These are phyloP conservation scores for Alternaria consortialis DNA, from an alignment of 2,329 filamentous ascomycete genomes.

Conservation along the genomic window DNA sequence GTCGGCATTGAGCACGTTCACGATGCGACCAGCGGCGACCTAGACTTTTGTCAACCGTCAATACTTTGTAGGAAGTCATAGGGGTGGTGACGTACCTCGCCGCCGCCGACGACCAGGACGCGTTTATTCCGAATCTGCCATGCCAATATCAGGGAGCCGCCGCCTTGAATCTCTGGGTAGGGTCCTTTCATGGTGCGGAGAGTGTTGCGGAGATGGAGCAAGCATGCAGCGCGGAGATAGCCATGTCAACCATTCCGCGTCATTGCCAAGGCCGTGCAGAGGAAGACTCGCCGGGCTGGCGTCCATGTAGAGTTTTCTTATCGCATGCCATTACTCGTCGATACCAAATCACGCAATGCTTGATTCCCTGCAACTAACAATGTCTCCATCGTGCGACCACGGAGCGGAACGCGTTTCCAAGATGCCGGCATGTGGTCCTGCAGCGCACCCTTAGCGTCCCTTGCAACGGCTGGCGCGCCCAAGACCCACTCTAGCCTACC, in stretches of 20 bases:
- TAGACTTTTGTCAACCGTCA: constrained; percentile 58
- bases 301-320: neutral
- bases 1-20: constrained; percentile 94
- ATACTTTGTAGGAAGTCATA: constrained; percentile 18
- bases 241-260: constrained; percentile 19
- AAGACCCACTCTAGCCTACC: constrained; percentile 19
- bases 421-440: constrained; percentile 17
- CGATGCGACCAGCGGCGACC: constrained; percentile 94
- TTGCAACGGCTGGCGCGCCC: constrained; percentile 23
- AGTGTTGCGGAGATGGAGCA: constrained; percentile 27
- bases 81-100: constrained; percentile 72
- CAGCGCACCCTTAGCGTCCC: constrained; percentile 29
- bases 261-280: constrained; percentile 22
- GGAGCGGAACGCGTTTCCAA: constrained; percentile 8
- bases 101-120: constrained; percentile 92
- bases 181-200: constrained; percentile 57
- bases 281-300: neutral
- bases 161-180: constrained; percentile 85
- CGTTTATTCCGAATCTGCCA: constrained; percentile 93
- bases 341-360: neutral
- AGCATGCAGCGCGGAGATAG: constrained; percentile 38
- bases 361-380: neutral
- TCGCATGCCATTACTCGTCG: neutral
- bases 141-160: constrained; percentile 91
- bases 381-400: neutral